These are phyloP conservation scores for Fusarium oligoseptatum DNA, from an alignment of 2,329 filamentous ascomycete species.

Conservation along the genomic window DNA sequence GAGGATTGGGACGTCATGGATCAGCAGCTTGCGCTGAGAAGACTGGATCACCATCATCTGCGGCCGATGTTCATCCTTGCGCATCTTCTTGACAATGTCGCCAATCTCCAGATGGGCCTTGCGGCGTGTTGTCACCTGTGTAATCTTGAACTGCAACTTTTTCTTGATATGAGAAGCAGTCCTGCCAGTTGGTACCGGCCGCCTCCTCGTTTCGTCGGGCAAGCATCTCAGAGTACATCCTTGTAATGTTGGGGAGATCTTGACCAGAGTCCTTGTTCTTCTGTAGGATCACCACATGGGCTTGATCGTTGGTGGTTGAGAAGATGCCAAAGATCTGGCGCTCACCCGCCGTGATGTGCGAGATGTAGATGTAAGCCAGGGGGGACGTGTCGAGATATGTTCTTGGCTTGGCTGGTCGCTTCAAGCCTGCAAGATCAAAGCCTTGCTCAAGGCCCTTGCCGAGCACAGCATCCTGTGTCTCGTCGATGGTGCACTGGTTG, in stretches of 20 bases:
- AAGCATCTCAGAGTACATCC: constrained; percentile 85
- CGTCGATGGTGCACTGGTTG: constrained; percentile 93
- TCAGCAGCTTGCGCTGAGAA: constrained; percentile 81
- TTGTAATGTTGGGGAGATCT: constrained; percentile 90
- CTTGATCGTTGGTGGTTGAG: constrained; percentile 83
- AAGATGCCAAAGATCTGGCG: constrained; percentile 95
- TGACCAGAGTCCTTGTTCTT: constrained; percentile 81
- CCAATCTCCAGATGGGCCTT: constrained; percentile 91
- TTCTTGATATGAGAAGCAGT: constrained; percentile 88
- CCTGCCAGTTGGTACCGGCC: constrained; percentile 79
- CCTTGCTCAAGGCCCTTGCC: constrained; percentile 94
- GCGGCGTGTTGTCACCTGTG: constrained; percentile 87
- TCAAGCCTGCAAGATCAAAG: constrained; percentile 86
- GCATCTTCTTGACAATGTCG: constrained; percentile 90
- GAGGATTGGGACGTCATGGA: constrained; percentile 87
- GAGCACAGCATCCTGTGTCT: constrained; percentile 88
- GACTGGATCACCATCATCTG: constrained; percentile 92
- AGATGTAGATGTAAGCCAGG: constrained; percentile 90
- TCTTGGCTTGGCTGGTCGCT: constrained; percentile 72
- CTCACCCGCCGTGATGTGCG: constrained; percentile 91
- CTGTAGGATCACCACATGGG: constrained; percentile 90
- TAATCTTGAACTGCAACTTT: constrained; percentile 87
- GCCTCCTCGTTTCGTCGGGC: constrained; percentile 74
- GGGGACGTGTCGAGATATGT: constrained; percentile 82
- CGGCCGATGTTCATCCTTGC: constrained; percentile 84